Evolutionary conservation across 257 asterid species (phyloP), one percentile per base, ranked within the genome.

Genomic region (Scutellaria minor): DNA sequence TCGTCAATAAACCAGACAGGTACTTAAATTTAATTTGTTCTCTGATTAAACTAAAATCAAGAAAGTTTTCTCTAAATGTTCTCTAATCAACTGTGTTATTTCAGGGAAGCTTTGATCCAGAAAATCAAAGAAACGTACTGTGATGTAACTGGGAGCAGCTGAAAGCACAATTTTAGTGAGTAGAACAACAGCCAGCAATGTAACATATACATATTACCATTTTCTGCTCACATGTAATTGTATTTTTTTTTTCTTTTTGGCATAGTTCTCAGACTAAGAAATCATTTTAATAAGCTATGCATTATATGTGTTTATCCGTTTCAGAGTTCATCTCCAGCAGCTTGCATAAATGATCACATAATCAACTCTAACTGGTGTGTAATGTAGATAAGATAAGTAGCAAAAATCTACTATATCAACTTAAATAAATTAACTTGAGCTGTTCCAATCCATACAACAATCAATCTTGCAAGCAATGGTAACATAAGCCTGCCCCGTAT

Each of bases 71-170:
- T 41, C 1, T 5, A 3, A 50, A 64, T 13, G 11, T n/a, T 50
- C 24, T 8, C 6, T 1, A 22, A 54, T 6, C 35, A 20, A 10
- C 44, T 58, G 2, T 77, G 68, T 18, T 75, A 71, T 79, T 79
- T 68, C 90, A 91, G 97, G 90, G 93, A 92, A 66, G 89, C 88
- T 8, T 80, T 92, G 83, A 52, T 92, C 75, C 12, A 74, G 75
- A 92, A 92, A 80, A 74, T 92, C 71, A 87, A 83, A 76, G 71
- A 66, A 73, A 77, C 84, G 6, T 90, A 92, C 85, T 59, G 70
- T 46, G 93, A 87, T 15, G 79, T 92, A 62, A 70, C 80, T 60
- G 97, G 96, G 72, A 88, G 72, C 88, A 85, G 85, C 83, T 87
- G 75, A 84, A 62, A 31, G 5, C 37, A 31, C 37, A 31, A 31